Base-by-base conservation (phyloP, 441 rosid genomes). In the Capsella rubella region DNA sequence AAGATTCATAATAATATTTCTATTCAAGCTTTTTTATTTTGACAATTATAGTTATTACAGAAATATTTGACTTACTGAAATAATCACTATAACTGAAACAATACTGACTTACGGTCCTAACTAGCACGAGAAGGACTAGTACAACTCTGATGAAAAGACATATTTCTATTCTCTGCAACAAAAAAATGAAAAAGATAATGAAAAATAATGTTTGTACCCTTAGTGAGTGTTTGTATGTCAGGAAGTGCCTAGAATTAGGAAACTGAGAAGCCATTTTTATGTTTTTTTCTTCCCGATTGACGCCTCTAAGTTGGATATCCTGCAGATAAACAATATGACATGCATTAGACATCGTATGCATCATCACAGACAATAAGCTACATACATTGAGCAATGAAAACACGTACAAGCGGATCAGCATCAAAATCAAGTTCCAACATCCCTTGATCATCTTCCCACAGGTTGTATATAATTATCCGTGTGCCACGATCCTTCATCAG, bases 381-480 rank as follows among this genome's bases (percentile, higher is more conserved):
- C 29, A 25, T 12, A 55, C 34, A 66, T 39, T 8, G 25, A 61
- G 58, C 11, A 77, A 50, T 43, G 10, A 28, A 52, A 66, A 53
- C n/a, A 39, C 87, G 43, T 80, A 95, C 99, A 67, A 85, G 77
- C 39, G 78, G 80, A 79, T 94, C 93, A 34, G 86, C 64, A 55
- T 84, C 90, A 82, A 94, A 91, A 81, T 91, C 98, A 47, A 94
- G 96, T 74, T 94, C 98, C 64, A 83, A 78, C 56, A 82, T 74
- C 68, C 97, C 96, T 86, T 86, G 72, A 52, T 94, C 98, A 83
- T 94, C 92, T 83, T 91, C 97, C 98, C 98, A 94, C 57, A 94
- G 90, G 75, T 94, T 90, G 83, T 94, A 94, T 69, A 94, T 87
- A 53, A 91, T 79, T 79, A 94, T 84, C 32, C 86, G 87, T 39